Evolutionary conservation across 2,329 filamentous ascomycete species (phyloP).

Genomic region (Macrophomina tecta): DNA sequence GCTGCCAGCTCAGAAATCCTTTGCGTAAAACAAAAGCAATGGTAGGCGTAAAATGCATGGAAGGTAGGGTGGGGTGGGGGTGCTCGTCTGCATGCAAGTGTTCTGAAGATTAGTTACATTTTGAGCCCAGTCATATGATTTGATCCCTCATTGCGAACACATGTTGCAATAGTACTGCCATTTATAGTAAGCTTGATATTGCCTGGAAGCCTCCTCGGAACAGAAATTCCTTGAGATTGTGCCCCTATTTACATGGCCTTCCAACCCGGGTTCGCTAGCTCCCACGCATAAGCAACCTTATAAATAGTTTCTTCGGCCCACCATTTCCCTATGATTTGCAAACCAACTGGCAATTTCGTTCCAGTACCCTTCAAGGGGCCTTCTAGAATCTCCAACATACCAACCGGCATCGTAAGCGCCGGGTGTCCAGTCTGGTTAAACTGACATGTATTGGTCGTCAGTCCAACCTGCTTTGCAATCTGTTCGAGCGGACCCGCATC

Average conservation of each 20-base stretch:
- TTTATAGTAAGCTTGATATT: too few species aligned
- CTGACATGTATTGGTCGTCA: slow-evolving; percentile 62
- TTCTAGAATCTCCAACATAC: slow-evolving; percentile 49
- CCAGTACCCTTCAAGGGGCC: slow-evolving; percentile 29
- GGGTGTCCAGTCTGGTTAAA: slow-evolving; percentile 66
- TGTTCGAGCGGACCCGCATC: slow-evolving; percentile 52
- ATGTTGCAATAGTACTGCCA: too few species aligned
- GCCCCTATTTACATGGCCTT: neutral
- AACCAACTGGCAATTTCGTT: slow-evolving; percentile 55
- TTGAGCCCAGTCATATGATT: too few species aligned
- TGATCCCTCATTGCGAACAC: too few species aligned
- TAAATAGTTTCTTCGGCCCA: slow-evolving; percentile 59
- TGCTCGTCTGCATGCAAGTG: too few species aligned
- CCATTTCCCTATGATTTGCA: slow-evolving; percentile 62
- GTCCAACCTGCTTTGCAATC: slow-evolving; percentile 59
- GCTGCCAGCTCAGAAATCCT: neutral
- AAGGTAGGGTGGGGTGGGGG: too few species aligned
- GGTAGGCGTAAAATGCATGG: too few species aligned
- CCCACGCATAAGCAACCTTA: slow-evolving; percentile 55
- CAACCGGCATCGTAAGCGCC: slow-evolving; percentile 59
- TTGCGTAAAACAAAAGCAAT: too few species aligned
- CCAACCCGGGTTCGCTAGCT: slow-evolving; percentile 34
- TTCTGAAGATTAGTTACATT: too few species aligned
- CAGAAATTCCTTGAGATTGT: too few species aligned
- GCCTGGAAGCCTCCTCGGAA: too few species aligned